These are phyloP conservation scores for Platanthera guangdongensis DNA, from an alignment of 106 monocot genomes.

Conservation along the genomic window DNA sequence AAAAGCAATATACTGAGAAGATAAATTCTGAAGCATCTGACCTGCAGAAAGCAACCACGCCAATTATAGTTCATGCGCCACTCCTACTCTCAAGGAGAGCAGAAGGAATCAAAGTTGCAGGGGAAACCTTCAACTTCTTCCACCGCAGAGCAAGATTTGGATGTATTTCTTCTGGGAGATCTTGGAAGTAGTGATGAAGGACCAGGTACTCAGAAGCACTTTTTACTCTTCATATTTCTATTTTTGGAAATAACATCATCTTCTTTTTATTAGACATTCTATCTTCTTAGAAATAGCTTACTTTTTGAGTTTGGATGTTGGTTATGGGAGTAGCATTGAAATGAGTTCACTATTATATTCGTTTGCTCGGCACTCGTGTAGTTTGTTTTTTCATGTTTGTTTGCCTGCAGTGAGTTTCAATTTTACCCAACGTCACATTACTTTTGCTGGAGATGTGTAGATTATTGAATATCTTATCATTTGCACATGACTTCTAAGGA, in stretches of 20 bases:
- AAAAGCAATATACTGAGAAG: conserved; percentile 69
- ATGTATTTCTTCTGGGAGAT: conserved; percentile 91
- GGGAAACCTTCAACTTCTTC: conserved; percentile 53
- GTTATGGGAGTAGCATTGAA: no score
- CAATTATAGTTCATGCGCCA: conserved; percentile 19
- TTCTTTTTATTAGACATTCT: neutral
- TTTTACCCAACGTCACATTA: no score
- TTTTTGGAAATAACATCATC: neutral
- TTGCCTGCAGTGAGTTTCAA: no score
- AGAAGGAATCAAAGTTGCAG: conserved; percentile 36
- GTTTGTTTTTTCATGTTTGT: no score
- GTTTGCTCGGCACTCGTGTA: no score
- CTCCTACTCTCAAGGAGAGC: conserved; percentile 21
- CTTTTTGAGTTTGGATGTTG: neutral
- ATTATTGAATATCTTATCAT: no score
- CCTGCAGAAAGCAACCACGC: conserved; percentile 19
- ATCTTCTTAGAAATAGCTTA: conserved; percentile 1
- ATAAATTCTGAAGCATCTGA: conserved; percentile 24
- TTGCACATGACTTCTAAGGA: no score
- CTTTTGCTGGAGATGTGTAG: no score
- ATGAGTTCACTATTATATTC: no score
- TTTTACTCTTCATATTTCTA: neutral
- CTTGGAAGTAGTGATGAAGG: conserved; percentile 84
- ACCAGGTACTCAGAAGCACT: conserved; percentile 31
- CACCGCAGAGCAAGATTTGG: conserved; percentile 70